Percentiles rank a stretch among this genome's conserved stretches.
Evolutionary conservation across 306 rosid genomes (phyloP).

Genomic region (Rosa persica): DNA sequence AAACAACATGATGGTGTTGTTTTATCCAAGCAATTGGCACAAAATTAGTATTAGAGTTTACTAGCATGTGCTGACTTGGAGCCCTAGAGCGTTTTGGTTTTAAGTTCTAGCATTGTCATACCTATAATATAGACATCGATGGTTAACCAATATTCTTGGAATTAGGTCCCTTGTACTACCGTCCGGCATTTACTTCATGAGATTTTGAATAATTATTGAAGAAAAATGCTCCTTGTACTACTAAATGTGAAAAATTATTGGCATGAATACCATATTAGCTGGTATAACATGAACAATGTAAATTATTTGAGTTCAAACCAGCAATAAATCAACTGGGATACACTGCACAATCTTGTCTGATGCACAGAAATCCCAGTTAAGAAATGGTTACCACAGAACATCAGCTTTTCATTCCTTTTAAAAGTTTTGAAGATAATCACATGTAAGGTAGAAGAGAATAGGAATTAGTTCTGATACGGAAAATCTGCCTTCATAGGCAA

Average conservation of each 20-base stretch:
- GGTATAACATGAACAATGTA: not conserved
- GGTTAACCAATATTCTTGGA: not conserved
- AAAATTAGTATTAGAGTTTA: not conserved
- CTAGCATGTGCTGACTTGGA: slow-evolving; percentile 7
- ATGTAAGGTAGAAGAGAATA: not conserved
- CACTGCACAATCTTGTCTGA: not conserved
- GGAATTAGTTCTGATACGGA: not conserved
- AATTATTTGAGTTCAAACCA: not conserved
- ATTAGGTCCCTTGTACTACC: not conserved
- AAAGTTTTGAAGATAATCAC: not conserved
- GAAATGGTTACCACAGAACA: not conserved
- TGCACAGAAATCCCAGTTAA: not conserved
- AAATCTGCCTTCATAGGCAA: not conserved
- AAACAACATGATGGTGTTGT: not conserved
- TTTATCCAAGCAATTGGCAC: not conserved
- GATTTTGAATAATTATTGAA: not conserved
- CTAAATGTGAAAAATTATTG: not conserved
- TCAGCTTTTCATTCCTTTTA: not conserved
- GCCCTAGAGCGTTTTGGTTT: not conserved
- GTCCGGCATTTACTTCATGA: not conserved
- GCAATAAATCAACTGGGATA: not conserved
- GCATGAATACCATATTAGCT: not conserved
- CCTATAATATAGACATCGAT: not conserved
- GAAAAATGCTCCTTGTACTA: not conserved
- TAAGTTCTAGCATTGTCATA: not conserved